phyloP scores from a whole-genome alignment of 164 flowering plant species.

The Echeveria elegans region DNA sequence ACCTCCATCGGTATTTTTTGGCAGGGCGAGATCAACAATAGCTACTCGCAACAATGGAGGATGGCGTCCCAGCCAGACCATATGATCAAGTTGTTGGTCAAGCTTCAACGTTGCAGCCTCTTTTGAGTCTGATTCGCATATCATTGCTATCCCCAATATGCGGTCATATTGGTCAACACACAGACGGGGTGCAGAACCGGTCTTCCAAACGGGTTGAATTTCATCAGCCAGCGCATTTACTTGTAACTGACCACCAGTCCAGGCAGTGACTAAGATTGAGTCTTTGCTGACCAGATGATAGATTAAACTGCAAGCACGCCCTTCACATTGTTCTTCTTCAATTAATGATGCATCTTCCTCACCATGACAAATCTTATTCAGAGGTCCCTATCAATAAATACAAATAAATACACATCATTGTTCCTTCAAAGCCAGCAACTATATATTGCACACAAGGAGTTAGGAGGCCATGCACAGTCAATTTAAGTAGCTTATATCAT shows the following conservation, averaged over 20 bases:
- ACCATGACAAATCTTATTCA: constrained; percentile 37
- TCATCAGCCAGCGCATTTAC: constrained; percentile 95
- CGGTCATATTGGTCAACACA: constrained; percentile 43
- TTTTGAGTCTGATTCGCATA: constrained; percentile 53
- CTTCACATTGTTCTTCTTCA: constrained; percentile 47
- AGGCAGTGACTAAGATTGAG: constrained; percentile 68
- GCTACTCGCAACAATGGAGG: constrained; percentile 82
- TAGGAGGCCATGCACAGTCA: too few species aligned
- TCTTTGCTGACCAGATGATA: constrained; percentile 73
- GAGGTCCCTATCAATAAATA: constrained; percentile 64
- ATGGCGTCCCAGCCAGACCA: constrained; percentile 73
- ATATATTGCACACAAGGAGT: background rate
- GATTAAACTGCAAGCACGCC: constrained; percentile 72
- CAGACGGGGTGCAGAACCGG: constrained; percentile 52
- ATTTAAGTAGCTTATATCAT: background rate
- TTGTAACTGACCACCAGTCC: constrained; percentile 89
- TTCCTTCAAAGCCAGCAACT: background rate
- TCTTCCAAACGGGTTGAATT: constrained; percentile 82
- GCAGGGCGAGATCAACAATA: constrained; percentile 82
- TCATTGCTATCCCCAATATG: constrained; percentile 75
- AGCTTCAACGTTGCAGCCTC: constrained; percentile 29
- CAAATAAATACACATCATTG: background rate
- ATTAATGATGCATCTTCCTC: constrained; percentile 27
- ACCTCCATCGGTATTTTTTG: constrained; percentile 24
- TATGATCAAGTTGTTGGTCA: constrained; percentile 38